A percentile compares a stretch with the other conserved stretches of the same genome.
Conservation (phyloP, 2,329 filamentous ascomycete species). For the Exophiala sp. region DNA sequence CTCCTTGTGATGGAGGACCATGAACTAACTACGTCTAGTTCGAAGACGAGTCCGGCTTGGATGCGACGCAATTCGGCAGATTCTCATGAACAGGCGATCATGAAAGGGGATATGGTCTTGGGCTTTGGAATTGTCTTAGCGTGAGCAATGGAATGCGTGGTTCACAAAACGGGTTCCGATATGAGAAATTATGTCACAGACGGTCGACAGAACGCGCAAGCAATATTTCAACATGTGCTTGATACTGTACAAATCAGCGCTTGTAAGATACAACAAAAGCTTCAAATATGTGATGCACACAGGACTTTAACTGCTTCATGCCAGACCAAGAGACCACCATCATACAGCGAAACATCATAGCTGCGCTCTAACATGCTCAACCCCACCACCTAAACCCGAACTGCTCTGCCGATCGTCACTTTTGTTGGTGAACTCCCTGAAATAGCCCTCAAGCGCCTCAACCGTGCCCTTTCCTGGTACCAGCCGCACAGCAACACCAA, state of each 20-base stretch:
- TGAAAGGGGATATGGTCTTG: background rate
- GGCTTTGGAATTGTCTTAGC: too few relatives aligned
- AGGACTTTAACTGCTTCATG: too few relatives aligned
- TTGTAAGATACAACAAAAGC: too few relatives aligned
- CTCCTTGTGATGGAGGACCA: background rate
- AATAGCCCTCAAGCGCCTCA: slow-evolving; percentile 80
- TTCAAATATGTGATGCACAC: too few relatives aligned
- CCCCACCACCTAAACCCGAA: slow-evolving; percentile 13
- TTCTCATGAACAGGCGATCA: slow-evolving; percentile 8
- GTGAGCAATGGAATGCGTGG: too few relatives aligned
- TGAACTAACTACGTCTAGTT: slow-evolving; percentile 3
- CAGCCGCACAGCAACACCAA: slow-evolving; percentile 70
- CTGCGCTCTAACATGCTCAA: slow-evolving; percentile 11
- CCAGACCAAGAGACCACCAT: too few relatives aligned
- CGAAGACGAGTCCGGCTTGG: slow-evolving; percentile 18
- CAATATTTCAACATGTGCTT: too few relatives aligned
- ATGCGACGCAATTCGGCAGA: background rate
- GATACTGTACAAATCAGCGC: too few relatives aligned
- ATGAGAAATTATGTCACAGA: too few relatives aligned
- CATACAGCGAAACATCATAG: slow-evolving; percentile 1
- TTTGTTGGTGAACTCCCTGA: slow-evolving; percentile 36
- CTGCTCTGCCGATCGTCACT: background rate
- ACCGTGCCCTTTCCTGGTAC: slow-evolving; percentile 74
- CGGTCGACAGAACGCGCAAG: too few relatives aligned
- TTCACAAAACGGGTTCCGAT: too few relatives aligned